phyloP scores from a whole-genome alignment of 2,329 filamentous ascomycete genomes.

The Epichloe sylvatica region DNA sequence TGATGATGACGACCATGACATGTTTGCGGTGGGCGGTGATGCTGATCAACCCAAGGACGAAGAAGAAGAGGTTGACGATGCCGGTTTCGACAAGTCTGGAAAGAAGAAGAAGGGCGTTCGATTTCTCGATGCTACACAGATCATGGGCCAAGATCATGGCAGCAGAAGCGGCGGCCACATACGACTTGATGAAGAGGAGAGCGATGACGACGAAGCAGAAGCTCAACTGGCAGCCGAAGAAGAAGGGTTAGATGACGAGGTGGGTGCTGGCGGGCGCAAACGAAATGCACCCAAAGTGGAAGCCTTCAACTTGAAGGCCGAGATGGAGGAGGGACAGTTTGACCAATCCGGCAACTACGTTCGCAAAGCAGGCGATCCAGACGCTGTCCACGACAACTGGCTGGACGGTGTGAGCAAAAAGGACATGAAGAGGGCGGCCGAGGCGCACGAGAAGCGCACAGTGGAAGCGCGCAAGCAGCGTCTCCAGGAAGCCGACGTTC shows the following conservation, averaged over 20 bases:
- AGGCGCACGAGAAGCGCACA: conserved; percentile 75
- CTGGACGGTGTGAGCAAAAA: conserved; percentile 90
- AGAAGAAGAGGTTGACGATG: conserved; percentile 23
- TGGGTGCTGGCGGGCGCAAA: conserved; percentile 83
- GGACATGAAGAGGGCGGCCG: conserved; percentile 77
- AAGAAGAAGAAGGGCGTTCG: conserved; percentile 51
- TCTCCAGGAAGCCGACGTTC: conserved; percentile 57
- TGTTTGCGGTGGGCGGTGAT: conserved; percentile 64
- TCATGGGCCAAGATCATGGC: conserved; percentile 62
- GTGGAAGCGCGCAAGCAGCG: conserved; percentile 58
- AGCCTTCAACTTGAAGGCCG: conserved; percentile 83
- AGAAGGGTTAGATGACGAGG: conserved; percentile 70
- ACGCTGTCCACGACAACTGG: conserved; percentile 86
- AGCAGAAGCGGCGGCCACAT: conserved; percentile 66
- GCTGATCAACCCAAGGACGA: conserved; percentile 21
- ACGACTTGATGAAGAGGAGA: conserved; percentile 41
- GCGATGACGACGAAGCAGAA: conserved; percentile 51
- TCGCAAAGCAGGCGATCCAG: conserved; percentile 74
- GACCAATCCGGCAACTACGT: conserved; percentile 87
- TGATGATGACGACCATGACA: conserved; percentile 57
- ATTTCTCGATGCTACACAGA: conserved; percentile 46
- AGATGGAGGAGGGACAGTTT: conserved; percentile 86
- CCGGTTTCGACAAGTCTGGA: conserved; percentile 23
- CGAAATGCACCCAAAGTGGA: conserved; percentile 87
- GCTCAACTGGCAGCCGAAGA: conserved; percentile 59